Evolutionary conservation across 805 yeast genomes (phyloP).

Genomic region (Candida xyloterini): DNA sequence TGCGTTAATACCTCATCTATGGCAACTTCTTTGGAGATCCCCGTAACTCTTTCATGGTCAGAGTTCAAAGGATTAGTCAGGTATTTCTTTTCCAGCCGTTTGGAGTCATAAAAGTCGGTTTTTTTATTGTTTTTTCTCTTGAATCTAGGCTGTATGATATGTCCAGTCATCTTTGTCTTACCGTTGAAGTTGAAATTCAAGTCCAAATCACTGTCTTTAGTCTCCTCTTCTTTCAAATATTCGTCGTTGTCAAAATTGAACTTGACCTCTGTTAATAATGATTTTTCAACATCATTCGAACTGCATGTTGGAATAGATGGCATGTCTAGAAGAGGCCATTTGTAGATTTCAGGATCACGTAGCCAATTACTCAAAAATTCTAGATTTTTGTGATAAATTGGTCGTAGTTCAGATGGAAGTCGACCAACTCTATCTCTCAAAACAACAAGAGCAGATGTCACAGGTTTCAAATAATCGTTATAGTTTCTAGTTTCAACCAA

Average conservation of each 20-base stretch:
- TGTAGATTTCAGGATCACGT: conserved; percentile 25
- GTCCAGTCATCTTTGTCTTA: conserved; percentile 30
- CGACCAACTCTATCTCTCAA: conserved; percentile 78
- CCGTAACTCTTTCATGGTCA: conserved; percentile 33
- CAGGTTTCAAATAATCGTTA: conserved; percentile 54
- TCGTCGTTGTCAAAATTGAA: conserved; percentile 55
- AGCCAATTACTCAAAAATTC: conserved; percentile 63
- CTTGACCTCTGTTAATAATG: conserved; percentile 70
- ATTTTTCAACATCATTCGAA: conserved; percentile 75
- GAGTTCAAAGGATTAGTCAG: conserved; percentile 61
- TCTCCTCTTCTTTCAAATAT: conserved; percentile 35
- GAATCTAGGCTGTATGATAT: conserved; percentile 31
- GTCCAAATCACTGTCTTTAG: conserved; percentile 14
- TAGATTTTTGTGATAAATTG: conserved; percentile 66
- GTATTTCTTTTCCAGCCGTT: conserved; percentile 64
- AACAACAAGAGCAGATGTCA: conserved; percentile 80
- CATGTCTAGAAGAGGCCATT: conserved; percentile 82
- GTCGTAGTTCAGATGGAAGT: conserved; percentile 74
- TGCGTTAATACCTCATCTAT: conserved; percentile 52
- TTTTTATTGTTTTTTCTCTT: conserved; percentile 18
- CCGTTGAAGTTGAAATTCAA: conserved; percentile 25
- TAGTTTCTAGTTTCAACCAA: conserved; percentile 31
- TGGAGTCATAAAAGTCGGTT: conserved; percentile 51
- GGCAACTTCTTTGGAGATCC: conserved; percentile 31
- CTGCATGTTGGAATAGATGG: conserved; percentile 59